These are phyloP conservation scores for Phytophthora pistaciae DNA, from an alignment of 352 stramenopile species.

Conservation along the genomic window DNA sequence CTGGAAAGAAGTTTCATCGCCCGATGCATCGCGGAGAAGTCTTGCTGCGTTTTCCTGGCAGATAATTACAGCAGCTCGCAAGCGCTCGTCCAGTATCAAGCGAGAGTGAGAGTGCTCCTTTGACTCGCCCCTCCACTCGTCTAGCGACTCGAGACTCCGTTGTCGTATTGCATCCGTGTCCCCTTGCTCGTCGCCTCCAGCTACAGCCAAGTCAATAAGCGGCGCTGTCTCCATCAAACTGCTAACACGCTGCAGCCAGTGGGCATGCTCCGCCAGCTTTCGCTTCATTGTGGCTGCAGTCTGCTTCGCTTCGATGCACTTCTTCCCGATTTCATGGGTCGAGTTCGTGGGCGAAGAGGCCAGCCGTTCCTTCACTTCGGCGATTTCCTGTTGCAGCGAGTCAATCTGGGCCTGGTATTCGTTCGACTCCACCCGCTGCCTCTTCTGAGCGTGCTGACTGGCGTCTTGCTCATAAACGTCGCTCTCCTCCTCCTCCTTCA, in stretches of 20 bases:
- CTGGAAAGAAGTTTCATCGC: constrained; percentile 17
- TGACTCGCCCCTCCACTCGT: constrained; percentile 32
- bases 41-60: constrained; percentile 44
- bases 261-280: constrained; percentile 58
- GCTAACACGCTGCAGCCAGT: constrained; percentile 58
- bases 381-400: constrained; percentile 45
- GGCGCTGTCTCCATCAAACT: constrained; percentile 63
- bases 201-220: constrained; percentile 45
- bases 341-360: constrained; percentile 1
- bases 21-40: constrained; percentile 41
- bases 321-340: constrained; percentile 18
- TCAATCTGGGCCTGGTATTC: constrained; percentile 45
- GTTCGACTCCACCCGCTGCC: constrained; percentile 55
- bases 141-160: constrained; percentile 26
- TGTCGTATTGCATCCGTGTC: background rate
- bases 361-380: constrained; percentile 36
- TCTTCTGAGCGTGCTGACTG: constrained; percentile 47
- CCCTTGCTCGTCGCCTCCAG: background rate
- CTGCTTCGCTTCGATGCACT: constrained; percentile 51
- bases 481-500: constrained; percentile 14
- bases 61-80: constrained; percentile 30
- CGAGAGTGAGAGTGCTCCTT: constrained; percentile 31
- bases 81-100: constrained; percentile 43
- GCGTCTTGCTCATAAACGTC: constrained; percentile 14
- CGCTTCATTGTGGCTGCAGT: constrained; percentile 41